Conservation (phyloP, 768 basidiomycete species). For the Kwoniella dejecticola region DNA sequence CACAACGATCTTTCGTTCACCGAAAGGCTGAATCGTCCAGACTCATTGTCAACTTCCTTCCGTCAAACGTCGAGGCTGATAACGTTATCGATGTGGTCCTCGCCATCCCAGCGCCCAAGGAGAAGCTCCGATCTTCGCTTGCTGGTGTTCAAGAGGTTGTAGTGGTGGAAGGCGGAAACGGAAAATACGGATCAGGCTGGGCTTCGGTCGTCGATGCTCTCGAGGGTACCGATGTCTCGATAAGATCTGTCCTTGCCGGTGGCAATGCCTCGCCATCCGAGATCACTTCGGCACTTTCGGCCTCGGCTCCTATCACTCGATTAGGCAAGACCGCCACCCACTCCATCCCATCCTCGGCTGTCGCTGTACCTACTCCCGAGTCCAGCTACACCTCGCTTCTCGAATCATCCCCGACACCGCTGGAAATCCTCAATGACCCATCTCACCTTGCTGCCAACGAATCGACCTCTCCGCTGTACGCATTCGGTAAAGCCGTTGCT, state of each 20-base stretch:
- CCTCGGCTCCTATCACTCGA: conserved; percentile 58
- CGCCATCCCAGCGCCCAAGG: conserved; percentile 40
- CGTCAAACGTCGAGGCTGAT: conserved; percentile 59
- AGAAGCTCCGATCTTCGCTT: conserved; percentile 53
- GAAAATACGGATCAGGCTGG: conserved; percentile 46
- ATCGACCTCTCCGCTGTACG: conserved; percentile 91
- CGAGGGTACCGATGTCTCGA: conserved; percentile 54
- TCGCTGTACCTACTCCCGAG: conserved; percentile 79
- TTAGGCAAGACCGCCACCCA: conserved; percentile 31
- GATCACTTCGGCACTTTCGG: conserved; percentile 49
- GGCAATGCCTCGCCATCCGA: conserved; percentile 53
- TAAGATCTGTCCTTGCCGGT: conserved; percentile 48
- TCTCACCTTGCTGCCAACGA: conserved; percentile 67
- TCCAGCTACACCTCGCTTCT: conserved; percentile 87
- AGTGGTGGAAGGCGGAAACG: conserved; percentile 54
- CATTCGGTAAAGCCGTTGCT: conserved; percentile 84
- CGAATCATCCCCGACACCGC: conserved; percentile 66
- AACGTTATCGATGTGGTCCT: conserved; percentile 62
- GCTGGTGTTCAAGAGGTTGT: conserved; percentile 48
- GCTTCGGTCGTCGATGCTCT: conserved; percentile 58
- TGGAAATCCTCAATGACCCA: conserved; percentile 85
- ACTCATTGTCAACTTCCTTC: conserved; percentile 69
- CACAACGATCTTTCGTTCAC: conserved; percentile 63
- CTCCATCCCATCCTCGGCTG: conserved; percentile 37
- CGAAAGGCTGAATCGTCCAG: conserved; percentile 61